These are phyloP conservation scores for Xylaria sp. DNA, from an alignment of 2,329 filamentous ascomycete species.

Conservation along the genomic window DNA sequence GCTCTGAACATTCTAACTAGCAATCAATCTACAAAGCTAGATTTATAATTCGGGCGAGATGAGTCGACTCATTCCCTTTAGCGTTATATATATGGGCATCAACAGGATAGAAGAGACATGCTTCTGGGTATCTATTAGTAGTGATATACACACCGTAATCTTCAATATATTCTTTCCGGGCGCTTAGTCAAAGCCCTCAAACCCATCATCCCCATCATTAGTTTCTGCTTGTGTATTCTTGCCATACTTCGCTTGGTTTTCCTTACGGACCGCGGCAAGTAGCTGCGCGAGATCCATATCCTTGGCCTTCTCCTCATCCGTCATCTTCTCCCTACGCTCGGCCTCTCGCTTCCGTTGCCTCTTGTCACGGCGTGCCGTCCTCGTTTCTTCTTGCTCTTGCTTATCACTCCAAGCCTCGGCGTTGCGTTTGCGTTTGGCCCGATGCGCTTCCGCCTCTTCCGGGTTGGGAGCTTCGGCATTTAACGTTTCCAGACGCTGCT, in stretches of 20 bases:
- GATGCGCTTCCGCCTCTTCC: conserved; percentile 52
- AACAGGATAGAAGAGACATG: neutral
- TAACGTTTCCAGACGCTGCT: conserved; percentile 68
- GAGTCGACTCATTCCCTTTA: neutral
- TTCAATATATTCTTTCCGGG: neutral
- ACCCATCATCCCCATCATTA: conserved; percentile 59
- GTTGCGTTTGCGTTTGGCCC: conserved; percentile 67
- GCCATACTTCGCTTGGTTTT: conserved; percentile 61
- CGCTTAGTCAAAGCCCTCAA: conserved; percentile 66
- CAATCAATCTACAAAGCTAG: neutral
- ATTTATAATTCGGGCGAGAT: neutral
- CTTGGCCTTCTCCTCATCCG: conserved; percentile 74
- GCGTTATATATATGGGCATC: neutral
- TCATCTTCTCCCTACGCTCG: conserved; percentile 72
- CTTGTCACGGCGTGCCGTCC: conserved; percentile 71
- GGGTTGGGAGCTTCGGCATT: conserved; percentile 48
- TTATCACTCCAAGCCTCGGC: conserved; percentile 80
- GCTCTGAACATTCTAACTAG: neutral
- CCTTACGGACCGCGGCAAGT: conserved; percentile 70
- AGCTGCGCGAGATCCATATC: conserved; percentile 72
- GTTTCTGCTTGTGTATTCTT: conserved; percentile 45
- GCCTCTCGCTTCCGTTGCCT: conserved; percentile 72
- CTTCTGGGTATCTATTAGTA: conserved; percentile 25
- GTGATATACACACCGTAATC: neutral
- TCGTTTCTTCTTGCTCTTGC: conserved; percentile 72